A percentile compares a stretch with the other conserved stretches of the same genome.
Evolutionary conservation across 805 yeast species (phyloP).

Genomic region (Kodamaea kakaduensis): DNA sequence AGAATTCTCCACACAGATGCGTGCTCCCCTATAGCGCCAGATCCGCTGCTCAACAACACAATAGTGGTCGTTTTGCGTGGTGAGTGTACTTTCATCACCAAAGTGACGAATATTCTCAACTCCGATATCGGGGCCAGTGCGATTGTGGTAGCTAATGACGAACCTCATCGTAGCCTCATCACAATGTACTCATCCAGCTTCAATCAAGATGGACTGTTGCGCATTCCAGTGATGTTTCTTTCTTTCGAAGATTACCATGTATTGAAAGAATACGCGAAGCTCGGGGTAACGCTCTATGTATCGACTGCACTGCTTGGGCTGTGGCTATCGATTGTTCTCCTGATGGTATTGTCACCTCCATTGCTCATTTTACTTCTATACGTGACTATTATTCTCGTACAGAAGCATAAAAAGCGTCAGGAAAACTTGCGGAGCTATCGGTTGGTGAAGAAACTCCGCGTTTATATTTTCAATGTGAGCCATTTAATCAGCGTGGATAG

Average conservation of each 20-base stretch:
- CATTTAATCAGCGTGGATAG: slow-evolving; percentile 28
- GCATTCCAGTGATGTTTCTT: slow-evolving; percentile 51
- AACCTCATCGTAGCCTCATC: slow-evolving; percentile 41
- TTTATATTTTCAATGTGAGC: slow-evolving; percentile 29
- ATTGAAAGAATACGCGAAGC: slow-evolving; percentile 10
- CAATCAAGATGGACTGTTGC: slow-evolving; percentile 33
- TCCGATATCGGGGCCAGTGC: slow-evolving; percentile 38
- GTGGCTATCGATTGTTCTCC: slow-evolving; percentile 37
- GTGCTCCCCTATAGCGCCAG: slow-evolving; percentile 20
- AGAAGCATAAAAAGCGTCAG: slow-evolving; percentile 24
- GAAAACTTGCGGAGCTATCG: slow-evolving; percentile 26
- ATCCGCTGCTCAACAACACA: slow-evolving; percentile 17
- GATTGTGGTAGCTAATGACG: slow-evolving; percentile 55
- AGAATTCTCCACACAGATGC: slow-evolving; percentile 18
- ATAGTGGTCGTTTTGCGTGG: slow-evolving; percentile 26
- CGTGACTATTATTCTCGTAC: slow-evolving; percentile 27
- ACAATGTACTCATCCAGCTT: slow-evolving; percentile 52
- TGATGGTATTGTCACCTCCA: slow-evolving; percentile 42
- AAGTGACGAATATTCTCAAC: slow-evolving; percentile 42
- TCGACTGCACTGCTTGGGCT: slow-evolving; percentile 35
- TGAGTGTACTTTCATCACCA: slow-evolving; percentile 44
- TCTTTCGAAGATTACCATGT: slow-evolving; percentile 37
- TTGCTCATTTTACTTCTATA: slow-evolving; percentile 34
- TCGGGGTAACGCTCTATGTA: slow-evolving; percentile 16
- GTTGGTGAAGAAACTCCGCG: slow-evolving; percentile 33